Evolutionary conservation across 345 rosid species (phyloP).

Genomic region (Angophora floribunda): DNA sequence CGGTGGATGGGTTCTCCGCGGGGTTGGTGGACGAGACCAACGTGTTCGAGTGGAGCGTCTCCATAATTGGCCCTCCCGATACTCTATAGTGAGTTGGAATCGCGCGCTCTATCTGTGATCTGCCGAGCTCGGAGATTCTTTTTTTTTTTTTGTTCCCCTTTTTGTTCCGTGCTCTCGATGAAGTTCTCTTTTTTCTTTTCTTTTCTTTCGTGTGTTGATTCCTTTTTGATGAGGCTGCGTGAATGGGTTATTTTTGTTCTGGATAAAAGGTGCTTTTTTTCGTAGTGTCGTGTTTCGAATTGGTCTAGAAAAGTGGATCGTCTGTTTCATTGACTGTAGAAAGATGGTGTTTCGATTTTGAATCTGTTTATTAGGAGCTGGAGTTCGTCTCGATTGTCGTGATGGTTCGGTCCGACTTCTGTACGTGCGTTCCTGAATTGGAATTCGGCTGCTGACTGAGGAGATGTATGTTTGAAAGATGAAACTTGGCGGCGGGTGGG

Average conservation of each 20-base stretch:
- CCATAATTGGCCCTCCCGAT: slow-evolving; percentile 95
- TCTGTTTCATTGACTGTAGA: neutral
- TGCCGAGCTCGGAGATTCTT: neutral
- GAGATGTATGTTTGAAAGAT: neutral
- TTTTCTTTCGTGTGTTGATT: neutral
- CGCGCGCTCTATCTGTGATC: neutral
- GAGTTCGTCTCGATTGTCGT: neutral
- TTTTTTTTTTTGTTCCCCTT: neutral
- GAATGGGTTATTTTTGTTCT: neutral
- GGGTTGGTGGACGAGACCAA: slow-evolving; percentile 91
- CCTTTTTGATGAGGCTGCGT: neutral
- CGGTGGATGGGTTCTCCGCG: slow-evolving; percentile 98
- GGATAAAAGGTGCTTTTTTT: neutral
- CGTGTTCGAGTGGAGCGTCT: slow-evolving; percentile 92
- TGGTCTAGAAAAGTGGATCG: neutral
- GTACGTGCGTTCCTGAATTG: neutral
- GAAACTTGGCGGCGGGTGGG: neutral
- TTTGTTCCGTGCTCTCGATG: neutral
- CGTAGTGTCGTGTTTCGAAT: neutral
- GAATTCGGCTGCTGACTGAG: neutral
- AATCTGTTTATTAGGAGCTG: neutral
- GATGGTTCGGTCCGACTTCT: neutral
- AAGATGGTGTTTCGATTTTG: neutral
- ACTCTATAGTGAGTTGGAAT: slow-evolving; percentile 57
- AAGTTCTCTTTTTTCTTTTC: neutral